Conservation (phyloP, 768 basidiomycete genomes). For the Polyporus arcularius region DNA sequence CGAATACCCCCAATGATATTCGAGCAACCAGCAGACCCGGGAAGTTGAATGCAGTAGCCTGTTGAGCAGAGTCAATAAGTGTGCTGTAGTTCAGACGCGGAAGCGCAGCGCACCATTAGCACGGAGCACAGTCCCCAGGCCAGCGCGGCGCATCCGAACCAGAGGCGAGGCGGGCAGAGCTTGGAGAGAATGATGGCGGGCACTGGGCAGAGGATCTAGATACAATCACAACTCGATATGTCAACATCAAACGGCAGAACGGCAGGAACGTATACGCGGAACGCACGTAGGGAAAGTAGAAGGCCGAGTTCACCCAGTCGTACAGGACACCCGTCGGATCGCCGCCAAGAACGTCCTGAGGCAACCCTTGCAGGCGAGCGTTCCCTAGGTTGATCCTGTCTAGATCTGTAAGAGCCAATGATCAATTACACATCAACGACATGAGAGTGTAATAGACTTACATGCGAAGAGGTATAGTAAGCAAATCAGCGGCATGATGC, state of each 20-base stretch:
- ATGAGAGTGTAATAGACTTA: slow-evolving; percentile 36
- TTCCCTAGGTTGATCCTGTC: slow-evolving; percentile 82
- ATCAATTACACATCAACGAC: no score
- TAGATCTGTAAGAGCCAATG: slow-evolving; percentile 40
- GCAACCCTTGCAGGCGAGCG: slow-evolving; percentile 72
- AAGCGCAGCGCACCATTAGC: no score
- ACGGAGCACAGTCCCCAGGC: slow-evolving; percentile 78
- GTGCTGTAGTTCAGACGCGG: no score
- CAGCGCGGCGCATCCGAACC: slow-evolving; percentile 63
- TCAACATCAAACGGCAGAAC: no score
- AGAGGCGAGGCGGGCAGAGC: slow-evolving; percentile 64
- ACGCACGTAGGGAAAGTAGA: slow-evolving; percentile 77
- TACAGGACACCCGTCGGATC: slow-evolving; percentile 68
- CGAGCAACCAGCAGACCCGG: slow-evolving; percentile 54
- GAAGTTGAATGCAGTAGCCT: slow-evolving; percentile 63
- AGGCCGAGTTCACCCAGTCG: slow-evolving; percentile 76
- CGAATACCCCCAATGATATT: slow-evolving; percentile 65
- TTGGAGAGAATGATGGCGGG: slow-evolving; percentile 69
- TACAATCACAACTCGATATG: no score
- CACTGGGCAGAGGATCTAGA: slow-evolving; percentile 68
- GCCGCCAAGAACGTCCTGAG: slow-evolving; percentile 62
- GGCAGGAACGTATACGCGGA: no score
- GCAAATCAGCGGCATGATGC: slow-evolving; percentile 72
- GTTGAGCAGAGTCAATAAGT: background rate
- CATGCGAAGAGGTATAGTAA: slow-evolving; percentile 76